Evolutionary conservation across 192 early-diverging fungal genomes (phyloP).

Genomic region (Funneliformis mosseae): DNA sequence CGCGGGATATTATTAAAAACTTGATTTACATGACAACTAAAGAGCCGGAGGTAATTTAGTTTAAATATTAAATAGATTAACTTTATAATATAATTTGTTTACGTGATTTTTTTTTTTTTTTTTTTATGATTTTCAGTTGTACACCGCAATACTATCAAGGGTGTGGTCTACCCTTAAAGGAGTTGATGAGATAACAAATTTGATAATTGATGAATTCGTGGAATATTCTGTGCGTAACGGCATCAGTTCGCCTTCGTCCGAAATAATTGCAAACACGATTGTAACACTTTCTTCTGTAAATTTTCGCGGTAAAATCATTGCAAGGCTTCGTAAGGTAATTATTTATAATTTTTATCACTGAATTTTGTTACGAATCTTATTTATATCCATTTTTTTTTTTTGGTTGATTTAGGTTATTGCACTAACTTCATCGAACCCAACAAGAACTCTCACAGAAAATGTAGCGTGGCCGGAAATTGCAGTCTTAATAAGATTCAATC

Average conservation of each 20-base stretch:
- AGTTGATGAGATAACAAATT: slow-evolving; percentile 76
- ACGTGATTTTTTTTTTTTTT: slow-evolving; percentile 16
- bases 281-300: slow-evolving; percentile 79
- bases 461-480: slow-evolving; percentile 90
- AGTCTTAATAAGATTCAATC: slow-evolving; percentile 82
- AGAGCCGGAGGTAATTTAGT: slow-evolving; percentile 61
- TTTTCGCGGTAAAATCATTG: slow-evolving; percentile 80
- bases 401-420: slow-evolving; percentile 54
- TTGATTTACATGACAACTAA: slow-evolving; percentile 83
- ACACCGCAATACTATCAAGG: slow-evolving; percentile 79
- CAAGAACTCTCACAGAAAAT: slow-evolving; percentile 73
- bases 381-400: background rate
- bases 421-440: slow-evolving; percentile 72
- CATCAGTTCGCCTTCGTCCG: slow-evolving; percentile 72
- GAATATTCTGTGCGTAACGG: slow-evolving; percentile 77
- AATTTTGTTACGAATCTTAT: background rate
- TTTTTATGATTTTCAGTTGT: slow-evolving; percentile 55
- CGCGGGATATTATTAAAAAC: slow-evolving; percentile 72
- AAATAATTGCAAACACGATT: slow-evolving; percentile 85
- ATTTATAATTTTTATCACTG: background rate
- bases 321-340: slow-evolving; percentile 71
- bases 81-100: background rate
- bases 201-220: slow-evolving; percentile 80
- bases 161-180: slow-evolving; percentile 83
- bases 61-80: background rate